A percentile compares a stretch with the other conserved stretches of the same genome.
These are phyloP conservation scores for Epichloe aotearoae DNA, from an alignment of 2,329 filamentous ascomycete genomes.

Conservation along the genomic window DNA sequence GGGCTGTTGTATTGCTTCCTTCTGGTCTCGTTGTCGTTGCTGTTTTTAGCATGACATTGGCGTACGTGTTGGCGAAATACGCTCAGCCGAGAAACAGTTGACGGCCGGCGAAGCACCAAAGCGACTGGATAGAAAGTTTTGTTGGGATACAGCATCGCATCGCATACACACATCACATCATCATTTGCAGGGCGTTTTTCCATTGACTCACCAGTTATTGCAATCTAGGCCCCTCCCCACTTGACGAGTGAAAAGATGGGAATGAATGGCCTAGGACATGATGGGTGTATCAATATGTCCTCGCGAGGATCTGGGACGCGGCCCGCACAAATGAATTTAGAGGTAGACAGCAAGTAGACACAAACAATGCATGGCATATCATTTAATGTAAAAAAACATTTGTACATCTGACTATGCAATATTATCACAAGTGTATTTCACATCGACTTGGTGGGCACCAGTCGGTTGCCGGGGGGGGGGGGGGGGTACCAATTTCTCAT, in stretches of 20 bases:
- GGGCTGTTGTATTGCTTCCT: constrained; percentile 34
- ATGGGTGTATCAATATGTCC: background rate
- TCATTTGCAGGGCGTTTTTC: constrained; percentile 14
- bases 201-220: background rate
- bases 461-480: no score
- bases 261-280: background rate
- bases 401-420: no score
- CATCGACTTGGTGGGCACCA: no score
- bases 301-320: background rate
- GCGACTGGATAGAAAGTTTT: constrained; percentile 14
- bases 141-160: background rate
- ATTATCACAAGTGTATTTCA: no score
- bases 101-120: background rate
- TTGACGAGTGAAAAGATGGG: background rate
- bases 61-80: constrained; percentile 27
- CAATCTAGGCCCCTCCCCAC: background rate
- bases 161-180: constrained; percentile 7
- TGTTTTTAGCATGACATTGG: constrained; percentile 20
- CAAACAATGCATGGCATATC: background rate
- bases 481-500: no score
- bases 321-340: background rate
- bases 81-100: constrained; percentile 6
- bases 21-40: constrained; percentile 25
- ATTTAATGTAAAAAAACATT: background rate
- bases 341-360: constrained; percentile 1